Base-by-base conservation (phyloP, 2,329 filamentous ascomycete genomes). In the Daldinia eschscholtzii region DNA sequence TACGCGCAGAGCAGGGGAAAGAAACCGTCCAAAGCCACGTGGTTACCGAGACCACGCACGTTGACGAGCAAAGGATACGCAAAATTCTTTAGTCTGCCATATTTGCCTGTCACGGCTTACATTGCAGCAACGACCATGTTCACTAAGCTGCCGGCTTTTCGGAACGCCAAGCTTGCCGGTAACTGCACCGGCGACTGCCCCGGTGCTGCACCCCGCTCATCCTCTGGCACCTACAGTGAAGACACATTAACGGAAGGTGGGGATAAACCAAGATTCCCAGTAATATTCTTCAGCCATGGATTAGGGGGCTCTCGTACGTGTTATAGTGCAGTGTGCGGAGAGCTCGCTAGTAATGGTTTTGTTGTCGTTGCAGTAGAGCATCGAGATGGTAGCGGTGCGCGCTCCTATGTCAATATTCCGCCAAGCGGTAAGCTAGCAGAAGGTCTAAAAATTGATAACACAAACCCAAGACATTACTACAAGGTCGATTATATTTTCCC, bases 201-300 rank as follows among this genome's bases (percentile, higher is more conserved):
- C 3, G 79, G 78, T 7, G 79, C 80, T 28, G 60, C 71, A 42
- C 52, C 82, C 83, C 64, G 69, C 18, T 44, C 68, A 48, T 70
- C 76, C 15, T 67, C 67, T 52, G 59, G 72, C 33, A 44, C 67
- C 41, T 64, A 61, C n/a, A 71, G 72, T 61, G 65, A 74, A 67
- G 72, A 71, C 33, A 72, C 59, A 4, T 50, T 71, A 57, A 61
- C 35, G 2, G 63, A 65, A 37, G 61, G 37, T 55, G 55, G 70
- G 13, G 56, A 57, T 33, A 77, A 73, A 65, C 86, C 87, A 0
- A 81, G 70, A 3, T 91, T 91, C 66, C 89, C 89, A 1, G 79
- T 91, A 23, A 81, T 92, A 37, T 82, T 92, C 23, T 92, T 92
- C 77, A 90, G 87, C 72, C 89, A 92, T 76, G 89, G 89, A 0